A percentile compares a stretch with the other conserved stretches of the same genome.
phyloP scores from a whole-genome alignment of 2,329 filamentous ascomycete genomes.

The Alternaria sp. region DNA sequence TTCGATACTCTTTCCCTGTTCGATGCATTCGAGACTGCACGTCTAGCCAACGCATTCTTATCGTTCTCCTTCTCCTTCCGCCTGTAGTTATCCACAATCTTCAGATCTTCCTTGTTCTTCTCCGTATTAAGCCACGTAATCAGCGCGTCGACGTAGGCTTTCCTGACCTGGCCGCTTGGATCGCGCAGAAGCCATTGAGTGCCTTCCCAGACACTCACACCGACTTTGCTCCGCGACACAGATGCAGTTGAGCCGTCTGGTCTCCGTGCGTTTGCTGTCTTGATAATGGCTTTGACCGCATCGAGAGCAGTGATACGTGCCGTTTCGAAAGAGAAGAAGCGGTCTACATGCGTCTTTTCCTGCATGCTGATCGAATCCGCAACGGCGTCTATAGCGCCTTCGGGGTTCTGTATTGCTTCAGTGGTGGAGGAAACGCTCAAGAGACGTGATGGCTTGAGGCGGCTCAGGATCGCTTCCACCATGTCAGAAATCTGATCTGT shows the following conservation, averaged over 20 bases:
- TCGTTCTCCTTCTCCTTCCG: conserved; percentile 55
- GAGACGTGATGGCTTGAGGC: conserved; percentile 72
- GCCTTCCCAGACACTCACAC: conserved; percentile 91
- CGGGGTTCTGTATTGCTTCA: conserved; percentile 62
- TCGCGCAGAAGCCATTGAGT: conserved; percentile 93
- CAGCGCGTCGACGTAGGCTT: conserved; percentile 85
- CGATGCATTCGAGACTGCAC: conserved; percentile 75
- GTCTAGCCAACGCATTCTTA: conserved; percentile 59
- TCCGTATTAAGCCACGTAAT: conserved; percentile 87
- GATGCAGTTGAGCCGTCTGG: conserved; percentile 55
- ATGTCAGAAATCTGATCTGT: conserved; percentile 96
- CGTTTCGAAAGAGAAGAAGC: conserved; percentile 70
- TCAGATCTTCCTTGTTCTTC: conserved; percentile 72
- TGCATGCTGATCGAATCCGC: conserved; percentile 59
- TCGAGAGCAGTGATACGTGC: conserved; percentile 73
- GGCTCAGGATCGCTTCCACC: conserved; percentile 80
- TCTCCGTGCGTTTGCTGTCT: conserved; percentile 74
- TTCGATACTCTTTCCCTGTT: conserved; percentile 65
- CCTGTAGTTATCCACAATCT: conserved; percentile 65
- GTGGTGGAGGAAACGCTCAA: conserved; percentile 57
- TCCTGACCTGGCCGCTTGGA: conserved; percentile 77
- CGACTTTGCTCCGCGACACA: conserved; percentile 77
- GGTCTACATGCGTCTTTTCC: conserved; percentile 63
- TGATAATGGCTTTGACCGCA: conserved; percentile 82
- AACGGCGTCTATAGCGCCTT: conserved; percentile 58